Conservation (phyloP, 108 stramenopile species). For the Nannochloropsis salina region DNA sequence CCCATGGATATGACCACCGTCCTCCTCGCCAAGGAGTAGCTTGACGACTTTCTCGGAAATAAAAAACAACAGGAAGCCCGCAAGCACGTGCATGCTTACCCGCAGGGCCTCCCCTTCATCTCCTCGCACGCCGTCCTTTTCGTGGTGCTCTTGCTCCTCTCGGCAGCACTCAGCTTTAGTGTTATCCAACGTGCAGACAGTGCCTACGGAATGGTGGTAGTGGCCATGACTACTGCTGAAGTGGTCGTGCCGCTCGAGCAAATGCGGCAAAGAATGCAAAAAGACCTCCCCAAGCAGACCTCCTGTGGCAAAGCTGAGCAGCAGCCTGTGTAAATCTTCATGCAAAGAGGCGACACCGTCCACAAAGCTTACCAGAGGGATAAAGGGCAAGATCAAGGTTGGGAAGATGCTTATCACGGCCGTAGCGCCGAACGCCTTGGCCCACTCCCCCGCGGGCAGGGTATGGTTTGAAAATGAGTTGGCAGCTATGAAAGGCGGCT, state of each 20-base stretch:
- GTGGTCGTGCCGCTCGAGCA: constrained; percentile 28
- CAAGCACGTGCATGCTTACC: constrained; percentile 38
- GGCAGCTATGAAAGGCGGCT: too few species aligned
- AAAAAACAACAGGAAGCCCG: constrained; percentile 47
- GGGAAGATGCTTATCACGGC: constrained; percentile 36
- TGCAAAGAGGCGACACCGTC: constrained; percentile 25
- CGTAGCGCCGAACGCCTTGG: constrained; percentile 28
- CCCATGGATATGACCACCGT: constrained; percentile 21
- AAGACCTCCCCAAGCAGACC: constrained; percentile 57
- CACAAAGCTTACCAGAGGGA: constrained; percentile 26
- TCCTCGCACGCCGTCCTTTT: background rate
- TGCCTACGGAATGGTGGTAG: constrained; percentile 24
- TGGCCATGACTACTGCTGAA: constrained; percentile 18
- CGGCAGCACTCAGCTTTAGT: too few species aligned
- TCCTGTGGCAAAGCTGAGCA: constrained; percentile 48
- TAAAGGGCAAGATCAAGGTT: constrained; percentile 41
- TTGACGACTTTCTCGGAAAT: constrained; percentile 32
- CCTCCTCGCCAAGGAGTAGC: background rate
- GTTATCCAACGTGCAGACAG: background rate
- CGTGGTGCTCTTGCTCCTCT: background rate
- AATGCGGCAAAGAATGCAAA: constrained; percentile 52
- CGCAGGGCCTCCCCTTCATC: constrained; percentile 29
- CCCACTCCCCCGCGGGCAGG: constrained; percentile 23
- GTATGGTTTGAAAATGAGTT: too few species aligned
- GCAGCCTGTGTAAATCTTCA: background rate